Conservation (phyloP, 1,139 yeast species). For the Debaryomyces subglobosus region DNA sequence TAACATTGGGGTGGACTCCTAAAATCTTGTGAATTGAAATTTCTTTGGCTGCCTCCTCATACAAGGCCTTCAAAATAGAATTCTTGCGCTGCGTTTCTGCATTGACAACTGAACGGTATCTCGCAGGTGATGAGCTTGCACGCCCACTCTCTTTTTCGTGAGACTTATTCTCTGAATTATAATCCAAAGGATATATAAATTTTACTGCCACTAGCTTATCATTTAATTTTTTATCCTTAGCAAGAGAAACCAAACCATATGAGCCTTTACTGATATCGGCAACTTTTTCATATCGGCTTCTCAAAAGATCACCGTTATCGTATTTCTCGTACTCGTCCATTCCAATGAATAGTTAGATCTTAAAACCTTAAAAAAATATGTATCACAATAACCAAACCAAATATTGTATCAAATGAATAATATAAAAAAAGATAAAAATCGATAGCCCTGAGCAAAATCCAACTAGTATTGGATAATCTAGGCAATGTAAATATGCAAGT, state of each 20-base stretch:
- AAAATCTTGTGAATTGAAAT: constrained; percentile 71
- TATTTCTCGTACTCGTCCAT: constrained; percentile 56
- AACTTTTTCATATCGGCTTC: constrained; percentile 66
- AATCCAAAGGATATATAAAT: constrained; percentile 62
- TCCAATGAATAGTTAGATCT: background rate
- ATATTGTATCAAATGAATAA: background rate
- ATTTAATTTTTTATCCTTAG: constrained; percentile 61
- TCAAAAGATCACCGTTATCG: constrained; percentile 64
- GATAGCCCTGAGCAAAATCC: background rate
- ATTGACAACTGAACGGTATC: constrained; percentile 25
- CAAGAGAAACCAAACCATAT: constrained; percentile 88
- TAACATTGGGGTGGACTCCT: constrained; percentile 67
- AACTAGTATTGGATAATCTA: background rate
- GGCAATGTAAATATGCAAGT: constrained; percentile 1
- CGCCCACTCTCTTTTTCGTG: constrained; percentile 24
- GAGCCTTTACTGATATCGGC: constrained; percentile 90
- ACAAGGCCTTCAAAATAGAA: constrained; percentile 38
- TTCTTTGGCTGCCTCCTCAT: constrained; percentile 77
- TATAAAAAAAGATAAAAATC: background rate
- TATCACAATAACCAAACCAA: constrained; percentile 5
- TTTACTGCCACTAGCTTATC: constrained; percentile 78
- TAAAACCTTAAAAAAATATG: background rate
- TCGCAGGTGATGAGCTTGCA: constrained; percentile 44
- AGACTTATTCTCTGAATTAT: constrained; percentile 34
- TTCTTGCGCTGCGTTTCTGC: constrained; percentile 18